Base-by-base conservation (phyloP, 2,329 filamentous ascomycete genomes). In the Aspergillus sp. region DNA sequence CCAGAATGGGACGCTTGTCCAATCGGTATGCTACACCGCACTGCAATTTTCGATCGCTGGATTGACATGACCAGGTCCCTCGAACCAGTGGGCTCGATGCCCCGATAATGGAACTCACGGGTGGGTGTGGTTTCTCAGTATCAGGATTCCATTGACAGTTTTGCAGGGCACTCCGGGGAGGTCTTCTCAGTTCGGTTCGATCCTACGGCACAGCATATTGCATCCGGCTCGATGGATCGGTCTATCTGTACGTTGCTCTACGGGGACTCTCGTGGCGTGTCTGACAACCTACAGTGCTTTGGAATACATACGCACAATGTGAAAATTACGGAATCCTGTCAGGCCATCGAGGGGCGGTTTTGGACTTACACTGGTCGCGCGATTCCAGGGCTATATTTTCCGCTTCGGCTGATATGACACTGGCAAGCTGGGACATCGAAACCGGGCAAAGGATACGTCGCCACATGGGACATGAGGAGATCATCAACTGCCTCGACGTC, bases 311-410 rank as follows among this genome's bases (percentile, higher is more conserved):
- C 40, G 89, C 86, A 51, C 75, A 86, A 48, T 95, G 89, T 65
- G 84, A 93, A 53, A 98, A 98, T 64, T 95, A 95, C 52, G 88
- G 89, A 39, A 67, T 84, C 16, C 69, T 98, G 32, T 86, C 71
- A 6, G 91, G 91, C 20, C 91, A 98, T 66, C 86, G 85, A 55
- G 86, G 86, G 45, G 91, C 91, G 1, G 69, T 98, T 30, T 69
- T 96, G 15, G 91, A 96, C 60, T 67, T 98, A 28, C 86, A 94
- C 55, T 98, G 91, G 91, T 94, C 91, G 16, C 81, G 91, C 55
- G 91, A 98, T 64, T 93, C 86, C 13, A 78, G 82, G 50, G 81
- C 89, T 26, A 61, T 98, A 32, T 96, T 89, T 54, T 91, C 89
- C 5, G 88, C 88, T 27, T 94, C 88, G 20, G 88, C 91, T 45